These are phyloP conservation scores for Plasmodium malariae DNA, from an alignment of 169 alveolate species.

Conservation along the genomic window DNA sequence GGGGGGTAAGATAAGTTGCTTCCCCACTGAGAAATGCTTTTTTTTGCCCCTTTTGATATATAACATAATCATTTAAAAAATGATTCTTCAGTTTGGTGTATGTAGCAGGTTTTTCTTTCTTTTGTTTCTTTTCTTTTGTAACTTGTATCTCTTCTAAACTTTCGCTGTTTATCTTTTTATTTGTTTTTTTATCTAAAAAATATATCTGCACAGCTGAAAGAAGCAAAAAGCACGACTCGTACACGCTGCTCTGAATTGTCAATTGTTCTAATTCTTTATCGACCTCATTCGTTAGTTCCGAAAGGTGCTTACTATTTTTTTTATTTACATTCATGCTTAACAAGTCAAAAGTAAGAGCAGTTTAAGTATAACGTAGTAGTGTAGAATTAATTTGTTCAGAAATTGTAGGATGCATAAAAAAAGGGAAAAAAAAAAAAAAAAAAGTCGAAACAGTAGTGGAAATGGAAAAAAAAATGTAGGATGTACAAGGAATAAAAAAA, in stretches of 20 bases:
- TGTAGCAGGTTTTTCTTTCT: background rate
- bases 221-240: constrained; percentile 20
- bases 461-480: too few species aligned
- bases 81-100: background rate
- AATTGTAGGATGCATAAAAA: too few species aligned
- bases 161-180: background rate
- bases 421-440: too few species aligned
- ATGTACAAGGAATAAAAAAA: too few species aligned
- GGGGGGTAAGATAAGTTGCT: constrained; percentile 18
- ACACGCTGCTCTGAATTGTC: constrained; percentile 26
- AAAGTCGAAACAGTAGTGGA: too few species aligned
- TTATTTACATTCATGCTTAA: background rate
- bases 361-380: too few species aligned
- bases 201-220: constrained; percentile 37
- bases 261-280: background rate
- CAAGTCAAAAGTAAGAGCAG: too few species aligned
- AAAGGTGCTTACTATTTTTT: background rate
- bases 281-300: background rate
- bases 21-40: constrained; percentile 11
- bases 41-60: constrained; percentile 21
- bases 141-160: background rate
- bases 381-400: too few species aligned
- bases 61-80: constrained; percentile 25
- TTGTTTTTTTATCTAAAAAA: constrained; percentile 1
- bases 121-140: constrained; percentile 6